Percentiles rank a stretch among this genome's conserved stretches.
Conservation (phyloP, 768 basidiomycete genomes). For the Coprinopsis strossmayeri region DNA sequence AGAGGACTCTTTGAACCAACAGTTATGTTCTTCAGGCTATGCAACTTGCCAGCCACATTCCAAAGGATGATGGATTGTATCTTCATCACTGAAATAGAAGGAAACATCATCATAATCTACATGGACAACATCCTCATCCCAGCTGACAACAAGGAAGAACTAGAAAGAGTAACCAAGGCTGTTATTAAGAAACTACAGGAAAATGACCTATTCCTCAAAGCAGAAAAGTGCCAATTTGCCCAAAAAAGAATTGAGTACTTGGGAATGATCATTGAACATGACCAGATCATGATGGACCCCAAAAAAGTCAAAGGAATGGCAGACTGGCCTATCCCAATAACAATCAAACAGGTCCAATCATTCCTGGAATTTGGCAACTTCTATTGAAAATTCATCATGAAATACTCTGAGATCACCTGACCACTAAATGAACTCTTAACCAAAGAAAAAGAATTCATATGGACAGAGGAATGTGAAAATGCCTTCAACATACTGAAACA, state of each 20-base stretch:
- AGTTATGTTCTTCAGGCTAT: constrained; percentile 33
- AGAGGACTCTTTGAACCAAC: too few species aligned
- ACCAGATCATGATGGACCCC: constrained; percentile 28
- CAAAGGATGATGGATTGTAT: constrained; percentile 21
- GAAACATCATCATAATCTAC: constrained; percentile 30
- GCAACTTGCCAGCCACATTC: constrained; percentile 29
- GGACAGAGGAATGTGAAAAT: constrained; percentile 15
- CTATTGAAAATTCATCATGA: constrained; percentile 26
- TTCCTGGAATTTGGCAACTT: constrained; percentile 40
- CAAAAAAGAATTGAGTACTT: constrained; percentile 20
- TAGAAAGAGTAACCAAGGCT: not conserved
- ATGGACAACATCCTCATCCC: constrained; percentile 21
- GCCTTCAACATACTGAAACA: constrained; percentile 26
- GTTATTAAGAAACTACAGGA: constrained; percentile 11
- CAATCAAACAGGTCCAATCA: constrained; percentile 24
- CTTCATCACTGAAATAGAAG: constrained; percentile 21
- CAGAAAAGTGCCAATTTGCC: constrained; percentile 30
- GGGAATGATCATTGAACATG: constrained; percentile 22
- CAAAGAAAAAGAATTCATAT: constrained; percentile 21
- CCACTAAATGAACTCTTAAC: constrained; percentile 20
- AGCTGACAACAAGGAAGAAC: constrained; percentile 19
- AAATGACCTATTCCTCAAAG: constrained; percentile 24
- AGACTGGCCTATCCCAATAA: constrained; percentile 31
- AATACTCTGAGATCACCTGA: constrained; percentile 22
- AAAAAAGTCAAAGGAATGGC: constrained; percentile 28